Base-by-base conservation (phyloP, 768 basidiomycete species). In the Psilocybe azurescens region DNA sequence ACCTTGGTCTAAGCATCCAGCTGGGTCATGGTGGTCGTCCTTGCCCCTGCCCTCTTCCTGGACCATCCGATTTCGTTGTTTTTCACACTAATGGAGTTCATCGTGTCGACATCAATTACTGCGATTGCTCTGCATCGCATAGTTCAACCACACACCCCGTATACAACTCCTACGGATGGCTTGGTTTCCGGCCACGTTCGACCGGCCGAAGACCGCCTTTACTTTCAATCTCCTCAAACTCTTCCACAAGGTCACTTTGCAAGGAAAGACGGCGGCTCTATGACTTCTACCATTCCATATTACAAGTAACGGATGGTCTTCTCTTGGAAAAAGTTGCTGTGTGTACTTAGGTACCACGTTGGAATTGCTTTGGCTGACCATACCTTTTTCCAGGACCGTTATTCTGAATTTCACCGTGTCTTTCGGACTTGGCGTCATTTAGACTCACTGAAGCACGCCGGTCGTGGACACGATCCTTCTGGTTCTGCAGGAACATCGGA, bases 401-500 rank as follows among this genome's bases (percentile, higher is more conserved):
- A 62, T 54, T 24, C 46, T 0, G 65, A 69, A 44, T 14, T 66
- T 0, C 59, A 63, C 18, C 58, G 56, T 0, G 56, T 52, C 5
- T 66, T 66, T 44, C 53, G 63, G n/a, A n/a, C n/a, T n/a, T n/a
- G n/a, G n/a, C n/a, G n/a, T n/a, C n/a, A 39, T n/a, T n/a, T n/a
- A n/a, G n/a, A n/a, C n/a, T n/a, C n/a, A n/a, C n/a, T n/a, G n/a
- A n/a, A n/a, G n/a, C 61, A 59, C 3, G 63, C 65, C 7, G 65
- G 65, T 0, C 29, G 61, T 0, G 68, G 63, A 1, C 65, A 67
- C 1, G 61, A 65, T 2, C 61, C 58, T 0, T 7, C 50, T 3
- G 64, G 65, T 0, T 38, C 65, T 3, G n/a, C 53, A 2, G 55
- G 39, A 3, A 69, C 65, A 69, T 14, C 68, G 61, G 3, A 62